A percentile compares a stretch with the other conserved stretches of the same genome.
Conservation (phyloP, 2,329 filamentous ascomycete genomes). For the Phialocephala sp. region DNA sequence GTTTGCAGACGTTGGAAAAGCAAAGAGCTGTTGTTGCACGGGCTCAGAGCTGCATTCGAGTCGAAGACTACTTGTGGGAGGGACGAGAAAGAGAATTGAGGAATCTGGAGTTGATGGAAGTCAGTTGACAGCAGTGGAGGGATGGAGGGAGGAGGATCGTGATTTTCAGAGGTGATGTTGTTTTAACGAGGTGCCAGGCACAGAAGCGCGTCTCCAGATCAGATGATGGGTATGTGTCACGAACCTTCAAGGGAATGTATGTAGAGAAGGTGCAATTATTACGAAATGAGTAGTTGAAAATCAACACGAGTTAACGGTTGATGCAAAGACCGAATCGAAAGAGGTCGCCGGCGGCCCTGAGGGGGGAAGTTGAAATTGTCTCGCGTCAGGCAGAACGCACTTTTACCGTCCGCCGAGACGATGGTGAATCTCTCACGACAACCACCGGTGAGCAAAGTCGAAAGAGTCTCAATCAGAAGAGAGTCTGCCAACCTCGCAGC, state of each 20-base stretch:
- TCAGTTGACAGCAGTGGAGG: conserved; percentile 12
- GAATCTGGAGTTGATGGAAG: conserved; percentile 25
- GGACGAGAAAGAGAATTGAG: conserved; percentile 16
- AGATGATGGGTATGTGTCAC: conserved; percentile 33
- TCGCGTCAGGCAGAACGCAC: conserved; percentile 40
- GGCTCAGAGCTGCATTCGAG: conserved; percentile 32
- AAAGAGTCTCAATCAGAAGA: conserved; percentile 19
- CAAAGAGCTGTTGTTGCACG: conserved; percentile 28
- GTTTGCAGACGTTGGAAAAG: conserved; percentile 31
- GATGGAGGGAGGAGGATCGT: not conserved
- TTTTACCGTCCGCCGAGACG: conserved; percentile 37
- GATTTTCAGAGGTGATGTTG: conserved; percentile 28
- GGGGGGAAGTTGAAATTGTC: conserved; percentile 35
- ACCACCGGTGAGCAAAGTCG: conserved; percentile 17
- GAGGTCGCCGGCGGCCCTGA: conserved; percentile 64
- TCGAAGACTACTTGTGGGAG: conserved; percentile 18
- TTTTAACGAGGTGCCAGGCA: conserved; percentile 22
- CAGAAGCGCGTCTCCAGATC: conserved; percentile 25
- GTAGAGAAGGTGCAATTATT: conserved; percentile 41
- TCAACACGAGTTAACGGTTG: conserved; percentile 47
- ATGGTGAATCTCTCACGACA: conserved; percentile 28
- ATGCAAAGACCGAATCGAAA: conserved; percentile 46
- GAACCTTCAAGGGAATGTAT: conserved; percentile 38
- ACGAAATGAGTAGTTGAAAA: conserved; percentile 38
- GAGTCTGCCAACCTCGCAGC: conserved; percentile 32